Percentiles rank a stretch among this genome's conserved stretches.
Conservation (phyloP, 192 early-diverging fungal genomes). For the Backusella circina region DNA sequence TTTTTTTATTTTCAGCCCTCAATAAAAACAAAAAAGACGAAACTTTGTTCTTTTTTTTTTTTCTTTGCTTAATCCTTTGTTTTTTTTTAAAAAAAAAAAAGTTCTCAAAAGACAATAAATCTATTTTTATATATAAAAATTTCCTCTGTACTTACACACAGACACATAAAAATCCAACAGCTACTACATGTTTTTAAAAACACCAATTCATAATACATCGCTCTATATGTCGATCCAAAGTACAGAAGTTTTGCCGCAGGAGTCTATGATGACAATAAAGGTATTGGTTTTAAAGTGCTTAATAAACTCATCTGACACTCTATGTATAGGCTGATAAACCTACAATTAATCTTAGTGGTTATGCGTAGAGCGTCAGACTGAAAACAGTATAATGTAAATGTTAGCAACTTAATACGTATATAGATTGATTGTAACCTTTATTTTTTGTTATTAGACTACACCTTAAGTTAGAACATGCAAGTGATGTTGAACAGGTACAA, state of each 20-base stretch:
- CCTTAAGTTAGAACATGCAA: not conserved
- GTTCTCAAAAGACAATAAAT: too few relatives aligned
- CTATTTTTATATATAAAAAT: too few relatives aligned
- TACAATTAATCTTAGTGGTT: not conserved
- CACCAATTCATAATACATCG: too few relatives aligned
- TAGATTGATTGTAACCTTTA: not conserved
- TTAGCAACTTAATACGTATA: not conserved
- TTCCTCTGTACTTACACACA: too few relatives aligned
- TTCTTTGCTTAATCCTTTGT: not conserved
- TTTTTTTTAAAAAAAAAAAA: too few relatives aligned
- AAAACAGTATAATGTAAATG: not conserved
- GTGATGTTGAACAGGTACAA: conserved; percentile 6
- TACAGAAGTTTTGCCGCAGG: too few relatives aligned
- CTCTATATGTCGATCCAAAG: too few relatives aligned
- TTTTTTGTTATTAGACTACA: not conserved
- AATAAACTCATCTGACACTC: not conserved
- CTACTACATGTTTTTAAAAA: too few relatives aligned
- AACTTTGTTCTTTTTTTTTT: not conserved
- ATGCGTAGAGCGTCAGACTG: not conserved
- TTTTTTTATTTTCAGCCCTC: not conserved
- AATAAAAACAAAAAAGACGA: not conserved
- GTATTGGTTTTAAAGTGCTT: too few relatives aligned
- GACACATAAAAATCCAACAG: too few relatives aligned
- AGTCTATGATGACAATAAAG: too few relatives aligned
- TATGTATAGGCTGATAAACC: not conserved